Evolutionary conservation across 495 filamentous ascomycete genomes (phyloP).

Genomic region (Aspergillus saccharolyticus): DNA sequence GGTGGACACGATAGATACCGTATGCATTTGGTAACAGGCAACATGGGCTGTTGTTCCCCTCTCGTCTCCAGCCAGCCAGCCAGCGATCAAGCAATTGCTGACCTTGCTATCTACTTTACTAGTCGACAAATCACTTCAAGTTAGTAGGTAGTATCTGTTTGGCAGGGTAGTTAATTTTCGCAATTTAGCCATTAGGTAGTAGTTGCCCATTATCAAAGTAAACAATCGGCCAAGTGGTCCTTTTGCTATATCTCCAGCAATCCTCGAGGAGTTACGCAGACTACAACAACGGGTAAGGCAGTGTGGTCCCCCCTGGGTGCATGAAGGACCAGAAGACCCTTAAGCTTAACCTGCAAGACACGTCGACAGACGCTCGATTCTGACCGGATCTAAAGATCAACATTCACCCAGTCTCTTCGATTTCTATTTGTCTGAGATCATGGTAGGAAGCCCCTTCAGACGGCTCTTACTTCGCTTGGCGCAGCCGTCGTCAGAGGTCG

Average conservation of each 20-base stretch:
- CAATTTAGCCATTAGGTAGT: no score
- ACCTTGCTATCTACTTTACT: background rate
- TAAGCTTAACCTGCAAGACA: slow-evolving; percentile 12
- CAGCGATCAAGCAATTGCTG: slow-evolving; percentile 5
- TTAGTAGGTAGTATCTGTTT: no score
- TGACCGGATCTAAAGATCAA: background rate
- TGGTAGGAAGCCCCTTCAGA: background rate
- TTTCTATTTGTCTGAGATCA: slow-evolving; percentile 1
- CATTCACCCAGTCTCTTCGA: background rate
- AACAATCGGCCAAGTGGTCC: no score
- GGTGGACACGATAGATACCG: background rate
- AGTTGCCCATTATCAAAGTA: no score
- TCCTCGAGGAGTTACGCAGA: no score
- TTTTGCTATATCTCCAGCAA: background rate
- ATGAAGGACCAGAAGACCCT: slow-evolving; percentile 3
- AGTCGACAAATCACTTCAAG: no score
- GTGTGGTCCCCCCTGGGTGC: background rate
- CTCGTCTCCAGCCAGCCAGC: background rate
- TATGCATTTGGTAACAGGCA: background rate
- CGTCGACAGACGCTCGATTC: background rate
- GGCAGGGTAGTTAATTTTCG: no score
- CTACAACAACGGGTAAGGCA: background rate
- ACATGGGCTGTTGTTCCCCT: background rate
- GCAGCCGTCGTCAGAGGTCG: slow-evolving; percentile 1
- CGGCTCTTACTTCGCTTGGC: slow-evolving; percentile 1